phyloP scores from a whole-genome alignment of 2,329 filamentous ascomycete genomes.

The Ambrosiella beaveri region DNA sequence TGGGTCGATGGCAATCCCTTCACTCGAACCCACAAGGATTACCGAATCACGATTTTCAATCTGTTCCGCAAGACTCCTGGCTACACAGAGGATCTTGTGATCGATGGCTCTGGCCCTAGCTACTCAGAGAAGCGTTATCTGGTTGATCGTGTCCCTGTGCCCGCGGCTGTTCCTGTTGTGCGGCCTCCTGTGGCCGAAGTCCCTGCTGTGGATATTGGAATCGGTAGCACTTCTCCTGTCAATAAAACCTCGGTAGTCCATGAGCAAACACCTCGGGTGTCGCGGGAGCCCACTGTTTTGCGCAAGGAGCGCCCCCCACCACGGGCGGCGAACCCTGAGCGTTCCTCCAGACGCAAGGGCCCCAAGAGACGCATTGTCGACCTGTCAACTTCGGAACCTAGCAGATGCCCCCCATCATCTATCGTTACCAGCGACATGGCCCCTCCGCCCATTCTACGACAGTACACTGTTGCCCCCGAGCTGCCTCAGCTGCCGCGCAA shows the following conservation, averaged over 20 bases:
- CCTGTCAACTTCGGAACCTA: constrained; percentile 36
- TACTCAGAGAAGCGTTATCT: constrained; percentile 74
- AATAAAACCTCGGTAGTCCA: constrained; percentile 45
- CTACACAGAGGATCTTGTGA: constrained; percentile 75
- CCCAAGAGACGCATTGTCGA: constrained; percentile 49
- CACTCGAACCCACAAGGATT: constrained; percentile 67
- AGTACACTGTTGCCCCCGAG: background rate
- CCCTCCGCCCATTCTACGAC: constrained; percentile 7
- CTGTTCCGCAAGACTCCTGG: constrained; percentile 81
- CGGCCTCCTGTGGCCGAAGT: constrained; percentile 49
- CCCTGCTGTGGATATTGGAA: constrained; percentile 38
- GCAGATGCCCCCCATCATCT: constrained; percentile 3
- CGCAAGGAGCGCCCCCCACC: constrained; percentile 42
- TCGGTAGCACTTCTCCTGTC: constrained; percentile 10
- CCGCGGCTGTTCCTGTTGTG: constrained; percentile 59
- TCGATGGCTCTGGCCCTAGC: constrained; percentile 70
- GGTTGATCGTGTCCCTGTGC: constrained; percentile 62
- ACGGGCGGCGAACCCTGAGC: constrained; percentile 39
- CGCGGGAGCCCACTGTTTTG: constrained; percentile 20
- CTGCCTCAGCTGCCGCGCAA: constrained; percentile 2
- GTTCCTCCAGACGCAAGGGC: constrained; percentile 27
- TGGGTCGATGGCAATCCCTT: constrained; percentile 91
- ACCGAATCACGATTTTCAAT: constrained; percentile 86
- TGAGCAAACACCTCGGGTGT: constrained; percentile 21
- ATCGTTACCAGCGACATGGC: constrained; percentile 9